A percentile compares a stretch with the other conserved stretches of the same genome.
Conservation (phyloP, 2,329 filamentous ascomycete species). For the Orbilia javanica region DNA sequence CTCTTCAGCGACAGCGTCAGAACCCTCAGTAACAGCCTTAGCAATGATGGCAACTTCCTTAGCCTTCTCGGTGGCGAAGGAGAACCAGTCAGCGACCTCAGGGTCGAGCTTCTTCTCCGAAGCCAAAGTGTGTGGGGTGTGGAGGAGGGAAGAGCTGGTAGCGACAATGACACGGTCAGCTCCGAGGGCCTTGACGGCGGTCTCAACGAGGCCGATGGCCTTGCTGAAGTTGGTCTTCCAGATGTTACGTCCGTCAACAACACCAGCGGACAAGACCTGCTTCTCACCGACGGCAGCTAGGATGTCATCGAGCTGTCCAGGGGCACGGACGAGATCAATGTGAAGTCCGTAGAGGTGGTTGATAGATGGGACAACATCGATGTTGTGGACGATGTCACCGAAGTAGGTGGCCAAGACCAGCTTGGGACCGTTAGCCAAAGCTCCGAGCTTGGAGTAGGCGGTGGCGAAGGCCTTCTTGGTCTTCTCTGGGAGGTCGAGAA, state of each 20-base stretch:
- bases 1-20: conserved; percentile 84
- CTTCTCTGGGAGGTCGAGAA: conserved; percentile 91
- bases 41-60: conserved; percentile 90
- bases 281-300: conserved; percentile 84
- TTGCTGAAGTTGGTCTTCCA: conserved; percentile 99
- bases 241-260: conserved; percentile 99
- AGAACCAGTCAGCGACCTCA: conserved; percentile 98
- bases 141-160: conserved; percentile 96
- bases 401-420: conserved; percentile 97
- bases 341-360: conserved; percentile 85
- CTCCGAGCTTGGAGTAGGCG: conserved; percentile 85
- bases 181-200: conserved; percentile 92
- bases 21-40: conserved; percentile 95
- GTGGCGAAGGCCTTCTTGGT: conserved; percentile 98
- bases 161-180: conserved; percentile 97
- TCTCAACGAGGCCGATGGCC: conserved; percentile 90
- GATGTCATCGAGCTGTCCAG: conserved; percentile 93
- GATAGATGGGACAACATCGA: conserved; percentile 83
- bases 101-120: conserved; percentile 98
- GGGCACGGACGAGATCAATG: conserved; percentile 96
- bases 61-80: conserved; percentile 95
- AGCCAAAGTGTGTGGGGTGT: conserved; percentile 96
- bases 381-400: conserved; percentile 99
- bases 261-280: conserved; percentile 92
- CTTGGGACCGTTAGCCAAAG: conserved; percentile 80